Evolutionary conservation across 139 green algal species (phyloP).

Genomic region (Coelastrella sp.): DNA sequence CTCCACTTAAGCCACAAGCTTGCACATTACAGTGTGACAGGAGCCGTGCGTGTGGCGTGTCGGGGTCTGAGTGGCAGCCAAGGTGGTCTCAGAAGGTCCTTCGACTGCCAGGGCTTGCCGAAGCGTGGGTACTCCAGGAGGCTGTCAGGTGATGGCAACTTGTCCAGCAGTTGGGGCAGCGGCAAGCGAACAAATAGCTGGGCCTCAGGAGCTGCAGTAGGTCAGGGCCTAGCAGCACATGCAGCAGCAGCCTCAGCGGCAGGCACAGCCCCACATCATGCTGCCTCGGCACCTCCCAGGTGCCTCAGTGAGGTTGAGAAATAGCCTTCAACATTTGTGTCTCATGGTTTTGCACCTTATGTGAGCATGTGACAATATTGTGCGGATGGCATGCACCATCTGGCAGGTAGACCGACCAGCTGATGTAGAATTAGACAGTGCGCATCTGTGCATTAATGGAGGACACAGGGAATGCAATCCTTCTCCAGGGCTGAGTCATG

Average conservation of each 20-base stretch:
- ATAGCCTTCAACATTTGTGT: too few relatives aligned
- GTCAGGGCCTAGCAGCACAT: neutral
- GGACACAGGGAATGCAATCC: too few relatives aligned
- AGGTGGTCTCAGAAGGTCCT: conserved; percentile 41
- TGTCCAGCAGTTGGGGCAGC: neutral
- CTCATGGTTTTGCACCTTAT: too few relatives aligned
- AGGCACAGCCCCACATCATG: neutral
- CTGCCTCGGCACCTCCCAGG: neutral
- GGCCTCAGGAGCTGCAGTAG: neutral
- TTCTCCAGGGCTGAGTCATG: too few relatives aligned
- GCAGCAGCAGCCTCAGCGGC: conserved; percentile 4
- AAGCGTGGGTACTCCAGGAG: conserved; percentile 18
- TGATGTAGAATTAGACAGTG: too few relatives aligned
- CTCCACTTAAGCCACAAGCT: conserved; percentile 33
- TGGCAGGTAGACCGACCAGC: too few relatives aligned
- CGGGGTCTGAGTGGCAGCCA: conserved; percentile 44
- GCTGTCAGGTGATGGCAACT: neutral
- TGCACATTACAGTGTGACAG: conserved; percentile 63
- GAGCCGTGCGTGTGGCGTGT: conserved; percentile 63
- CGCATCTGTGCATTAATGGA: too few relatives aligned
- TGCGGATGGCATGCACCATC: too few relatives aligned
- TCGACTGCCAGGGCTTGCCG: conserved; percentile 31
- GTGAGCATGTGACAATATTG: too few relatives aligned
- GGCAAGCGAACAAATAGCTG: neutral
- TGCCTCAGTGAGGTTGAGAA: too few relatives aligned